Percentiles rank a stretch among this genome's conserved stretches.
Conservation (phyloP, 305 asterid species). For the Andrographis paniculata region DNA sequence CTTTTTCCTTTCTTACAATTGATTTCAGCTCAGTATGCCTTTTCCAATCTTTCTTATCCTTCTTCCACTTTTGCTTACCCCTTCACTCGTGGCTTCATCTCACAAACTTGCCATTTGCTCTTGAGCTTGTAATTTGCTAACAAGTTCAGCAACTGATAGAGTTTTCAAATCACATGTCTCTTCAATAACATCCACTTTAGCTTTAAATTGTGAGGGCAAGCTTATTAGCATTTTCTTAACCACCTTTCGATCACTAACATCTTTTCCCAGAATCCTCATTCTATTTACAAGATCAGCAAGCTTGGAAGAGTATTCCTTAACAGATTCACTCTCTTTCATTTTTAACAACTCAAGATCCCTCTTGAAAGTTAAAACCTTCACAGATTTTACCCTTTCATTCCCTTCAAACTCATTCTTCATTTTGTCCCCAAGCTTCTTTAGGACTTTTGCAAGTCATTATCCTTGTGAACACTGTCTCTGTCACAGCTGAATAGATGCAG, state of each 20-base stretch:
- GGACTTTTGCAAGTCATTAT: too few relatives aligned
- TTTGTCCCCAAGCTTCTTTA: too few relatives aligned
- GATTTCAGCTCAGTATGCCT: not conserved
- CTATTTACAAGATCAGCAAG: too few relatives aligned
- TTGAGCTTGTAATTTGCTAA: constrained; percentile 1
- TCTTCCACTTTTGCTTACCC: not conserved
- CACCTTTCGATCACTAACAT: not conserved
- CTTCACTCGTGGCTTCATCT: not conserved
- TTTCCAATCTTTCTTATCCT: not conserved
- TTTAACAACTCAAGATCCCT: not conserved
- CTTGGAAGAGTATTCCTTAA: too few relatives aligned
- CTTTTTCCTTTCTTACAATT: not conserved
- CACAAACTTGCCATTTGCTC: not conserved
- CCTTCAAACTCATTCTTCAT: too few relatives aligned
- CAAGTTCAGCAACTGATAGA: not conserved
- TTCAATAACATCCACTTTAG: too few relatives aligned
- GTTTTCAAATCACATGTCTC: too few relatives aligned
- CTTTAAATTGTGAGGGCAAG: not conserved
- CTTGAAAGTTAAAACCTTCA: not conserved
- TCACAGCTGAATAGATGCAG: too few relatives aligned
- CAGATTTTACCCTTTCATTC: not conserved
- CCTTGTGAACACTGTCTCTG: too few relatives aligned
- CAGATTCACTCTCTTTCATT: not conserved
- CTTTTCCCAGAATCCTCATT: not conserved
- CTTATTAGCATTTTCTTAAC: constrained; percentile 2